Evolutionary conservation across 352 stramenopile species (phyloP).

Genomic region (Globisporangium viniferum): DNA sequence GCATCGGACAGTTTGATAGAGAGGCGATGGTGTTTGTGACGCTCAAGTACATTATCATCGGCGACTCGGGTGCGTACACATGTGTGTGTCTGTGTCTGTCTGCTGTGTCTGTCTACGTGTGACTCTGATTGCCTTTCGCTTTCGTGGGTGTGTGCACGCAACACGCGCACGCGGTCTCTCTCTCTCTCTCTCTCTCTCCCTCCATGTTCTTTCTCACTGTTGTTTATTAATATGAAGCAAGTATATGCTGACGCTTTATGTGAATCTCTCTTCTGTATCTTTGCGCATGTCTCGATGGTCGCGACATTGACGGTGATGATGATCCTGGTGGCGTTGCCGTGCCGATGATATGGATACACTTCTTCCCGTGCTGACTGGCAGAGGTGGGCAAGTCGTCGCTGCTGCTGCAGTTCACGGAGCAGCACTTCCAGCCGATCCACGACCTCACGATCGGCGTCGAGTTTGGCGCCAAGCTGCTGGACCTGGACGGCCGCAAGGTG

Average conservation of each 20-base stretch:
- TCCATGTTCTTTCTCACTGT: background rate
- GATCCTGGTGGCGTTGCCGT: background rate
- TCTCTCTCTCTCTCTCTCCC: background rate
- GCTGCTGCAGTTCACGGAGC: slow-evolving; percentile 89
- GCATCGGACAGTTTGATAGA: background rate
- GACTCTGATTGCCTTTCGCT: background rate
- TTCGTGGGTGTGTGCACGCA: background rate
- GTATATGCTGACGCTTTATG: background rate
- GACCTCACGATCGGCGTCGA: slow-evolving; percentile 91
- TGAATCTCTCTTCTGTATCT: background rate
- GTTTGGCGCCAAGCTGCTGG: slow-evolving; percentile 85
- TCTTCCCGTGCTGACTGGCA: slow-evolving; percentile 7
- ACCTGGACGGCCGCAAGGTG: slow-evolving; percentile 79
- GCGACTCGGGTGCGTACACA: slow-evolving; percentile 53
- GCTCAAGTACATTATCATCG: slow-evolving; percentile 90
- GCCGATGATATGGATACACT: background rate
- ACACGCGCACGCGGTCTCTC: background rate
- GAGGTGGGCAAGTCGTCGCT: slow-evolving; percentile 90
- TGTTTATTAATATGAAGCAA: background rate
- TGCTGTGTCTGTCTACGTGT: background rate
- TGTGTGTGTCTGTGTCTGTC: background rate
- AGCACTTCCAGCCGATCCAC: slow-evolving; percentile 88
- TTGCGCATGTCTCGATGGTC: background rate
- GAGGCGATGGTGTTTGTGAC: slow-evolving; percentile 80
- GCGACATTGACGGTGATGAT: background rate